phyloP scores from a whole-genome alignment of 1,284 basidiomycete species.

The Crucibulum cyathiforme region DNA sequence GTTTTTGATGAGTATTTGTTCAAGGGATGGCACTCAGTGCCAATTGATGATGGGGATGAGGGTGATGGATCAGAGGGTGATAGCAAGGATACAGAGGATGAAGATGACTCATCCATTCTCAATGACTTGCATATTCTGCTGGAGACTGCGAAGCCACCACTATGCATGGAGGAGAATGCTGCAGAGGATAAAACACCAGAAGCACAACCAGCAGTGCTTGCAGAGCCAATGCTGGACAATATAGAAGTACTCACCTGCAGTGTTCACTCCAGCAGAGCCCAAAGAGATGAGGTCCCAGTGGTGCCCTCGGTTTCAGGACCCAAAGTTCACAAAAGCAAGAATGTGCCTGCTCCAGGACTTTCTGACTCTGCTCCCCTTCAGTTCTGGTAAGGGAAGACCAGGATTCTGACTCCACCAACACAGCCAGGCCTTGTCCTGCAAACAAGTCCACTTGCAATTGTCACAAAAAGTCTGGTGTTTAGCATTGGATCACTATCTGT shows the following conservation, averaged over 20 bases:
- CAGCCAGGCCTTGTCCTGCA: slow-evolving; percentile 17
- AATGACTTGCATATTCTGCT: slow-evolving; percentile 13
- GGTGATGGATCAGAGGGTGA: slow-evolving; percentile 33
- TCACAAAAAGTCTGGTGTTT: slow-evolving; percentile 79
- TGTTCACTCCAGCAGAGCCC: slow-evolving; percentile 13
- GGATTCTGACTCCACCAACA: slow-evolving; percentile 12
- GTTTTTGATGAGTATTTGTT: slow-evolving; percentile 90
- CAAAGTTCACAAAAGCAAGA: background rate
- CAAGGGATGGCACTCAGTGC: slow-evolving; percentile 81
- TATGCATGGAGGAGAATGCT: slow-evolving; percentile 38
- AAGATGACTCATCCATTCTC: slow-evolving; percentile 19
- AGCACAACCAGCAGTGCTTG: slow-evolving; percentile 57
- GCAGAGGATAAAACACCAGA: slow-evolving; percentile 77
- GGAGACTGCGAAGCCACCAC: slow-evolving; percentile 14
- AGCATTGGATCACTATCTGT: slow-evolving; percentile 73
- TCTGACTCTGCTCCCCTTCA: slow-evolving; percentile 16
- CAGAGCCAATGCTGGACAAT: slow-evolving; percentile 37
- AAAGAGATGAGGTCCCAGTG: slow-evolving; percentile 20
- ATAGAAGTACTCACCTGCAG: slow-evolving; percentile 15
- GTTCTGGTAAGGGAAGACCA: slow-evolving; percentile 23
- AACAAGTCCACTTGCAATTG: slow-evolving; percentile 38
- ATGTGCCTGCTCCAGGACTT: slow-evolving; percentile 9
- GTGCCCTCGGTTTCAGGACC: too few species aligned
- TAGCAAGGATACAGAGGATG: slow-evolving; percentile 14
- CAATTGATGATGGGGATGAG: slow-evolving; percentile 70